A percentile compares a stretch with the other conserved stretches of the same genome.
These are phyloP conservation scores for Phytophthora foliorum DNA, from an alignment of 352 stramenopile species.

Conservation along the genomic window DNA sequence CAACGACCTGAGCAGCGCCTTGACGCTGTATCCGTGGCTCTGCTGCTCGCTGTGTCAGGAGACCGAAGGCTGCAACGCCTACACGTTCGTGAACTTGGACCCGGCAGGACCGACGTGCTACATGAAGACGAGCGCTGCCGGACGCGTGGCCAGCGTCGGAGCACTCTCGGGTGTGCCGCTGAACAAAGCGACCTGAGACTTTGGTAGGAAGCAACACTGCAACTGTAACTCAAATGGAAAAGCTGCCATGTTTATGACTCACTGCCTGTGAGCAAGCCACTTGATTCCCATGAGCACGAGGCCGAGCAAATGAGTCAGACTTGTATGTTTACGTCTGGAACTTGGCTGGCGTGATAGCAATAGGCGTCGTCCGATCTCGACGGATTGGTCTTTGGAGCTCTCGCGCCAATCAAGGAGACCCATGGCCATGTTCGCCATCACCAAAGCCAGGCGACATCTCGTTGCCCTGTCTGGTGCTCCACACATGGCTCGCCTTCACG, in stretches of 20 bases:
- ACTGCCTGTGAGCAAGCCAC: background rate
- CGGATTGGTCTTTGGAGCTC: background rate
- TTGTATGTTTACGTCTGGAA: slow-evolving; percentile 12
- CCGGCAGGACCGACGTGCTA: slow-evolving; percentile 50
- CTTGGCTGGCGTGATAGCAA: slow-evolving; percentile 15
- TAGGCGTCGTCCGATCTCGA: slow-evolving; percentile 12
- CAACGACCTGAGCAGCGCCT: slow-evolving; percentile 47
- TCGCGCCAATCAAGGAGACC: slow-evolving; percentile 18
- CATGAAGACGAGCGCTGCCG: slow-evolving; percentile 47
- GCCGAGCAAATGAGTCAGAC: slow-evolving; percentile 22
- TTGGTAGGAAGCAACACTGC: background rate
- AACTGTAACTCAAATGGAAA: background rate
- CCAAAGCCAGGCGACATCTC: slow-evolving; percentile 25
- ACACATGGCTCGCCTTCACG: slow-evolving; percentile 25
- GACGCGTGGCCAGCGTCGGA: slow-evolving; percentile 31
- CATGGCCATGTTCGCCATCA: slow-evolving; percentile 26
- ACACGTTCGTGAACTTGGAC: slow-evolving; percentile 59
- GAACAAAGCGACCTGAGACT: slow-evolving; percentile 13
- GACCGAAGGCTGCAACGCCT: slow-evolving; percentile 47
- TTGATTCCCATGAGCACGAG: background rate
- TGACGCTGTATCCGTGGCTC: slow-evolving; percentile 38
- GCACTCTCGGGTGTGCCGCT: slow-evolving; percentile 42
- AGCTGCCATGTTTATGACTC: background rate
- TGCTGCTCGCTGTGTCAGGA: slow-evolving; percentile 47
- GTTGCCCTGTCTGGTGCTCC: slow-evolving; percentile 20